Conservation (phyloP, 2,329 filamentous ascomycete species). For the Chlorencoelia australis region DNA sequence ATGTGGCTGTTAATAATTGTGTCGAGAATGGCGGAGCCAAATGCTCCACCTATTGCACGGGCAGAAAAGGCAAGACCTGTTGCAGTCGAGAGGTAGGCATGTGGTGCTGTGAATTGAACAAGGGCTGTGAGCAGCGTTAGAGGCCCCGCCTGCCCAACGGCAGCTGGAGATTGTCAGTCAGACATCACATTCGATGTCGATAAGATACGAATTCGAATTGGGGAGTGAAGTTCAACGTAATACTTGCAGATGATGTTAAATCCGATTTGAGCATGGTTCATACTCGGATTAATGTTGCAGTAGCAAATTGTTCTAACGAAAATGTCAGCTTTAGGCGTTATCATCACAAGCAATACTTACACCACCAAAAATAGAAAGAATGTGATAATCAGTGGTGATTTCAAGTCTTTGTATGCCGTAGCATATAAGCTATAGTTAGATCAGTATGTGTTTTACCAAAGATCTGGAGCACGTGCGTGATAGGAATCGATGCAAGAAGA, state of each 20-base stretch:
- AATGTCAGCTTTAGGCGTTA: too few species aligned
- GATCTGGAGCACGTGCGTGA: constrained; percentile 28
- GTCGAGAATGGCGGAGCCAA: constrained; percentile 41
- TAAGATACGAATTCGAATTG: not conserved
- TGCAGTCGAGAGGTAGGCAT: constrained; percentile 41
- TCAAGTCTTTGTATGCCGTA: constrained; percentile 39
- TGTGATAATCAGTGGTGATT: constrained; percentile 36
- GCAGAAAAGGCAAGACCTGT: constrained; percentile 44
- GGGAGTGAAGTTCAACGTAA: too few species aligned
- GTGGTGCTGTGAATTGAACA: constrained; percentile 43
- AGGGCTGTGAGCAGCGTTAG: constrained; percentile 39
- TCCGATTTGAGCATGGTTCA: constrained; percentile 37
- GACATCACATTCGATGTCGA: not conserved
- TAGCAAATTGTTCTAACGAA: constrained; percentile 37
- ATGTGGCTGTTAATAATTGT: constrained; percentile 42
- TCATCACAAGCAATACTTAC: too few species aligned
- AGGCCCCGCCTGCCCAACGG: constrained; percentile 39
- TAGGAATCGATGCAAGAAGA: constrained; percentile 33
- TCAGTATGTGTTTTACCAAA: not conserved
- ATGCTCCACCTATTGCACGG: constrained; percentile 42
- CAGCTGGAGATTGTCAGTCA: constrained; percentile 23
- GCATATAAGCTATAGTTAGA: constrained; percentile 29
- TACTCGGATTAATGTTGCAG: constrained; percentile 33
- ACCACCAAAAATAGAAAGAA: constrained; percentile 38
- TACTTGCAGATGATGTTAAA: constrained; percentile 35